A percentile compares a stretch with the other conserved stretches of the same genome.
These are phyloP conservation scores for Hirsutella minnesotensis DNA, from an alignment of 2,329 filamentous ascomycete genomes.

Conservation along the genomic window DNA sequence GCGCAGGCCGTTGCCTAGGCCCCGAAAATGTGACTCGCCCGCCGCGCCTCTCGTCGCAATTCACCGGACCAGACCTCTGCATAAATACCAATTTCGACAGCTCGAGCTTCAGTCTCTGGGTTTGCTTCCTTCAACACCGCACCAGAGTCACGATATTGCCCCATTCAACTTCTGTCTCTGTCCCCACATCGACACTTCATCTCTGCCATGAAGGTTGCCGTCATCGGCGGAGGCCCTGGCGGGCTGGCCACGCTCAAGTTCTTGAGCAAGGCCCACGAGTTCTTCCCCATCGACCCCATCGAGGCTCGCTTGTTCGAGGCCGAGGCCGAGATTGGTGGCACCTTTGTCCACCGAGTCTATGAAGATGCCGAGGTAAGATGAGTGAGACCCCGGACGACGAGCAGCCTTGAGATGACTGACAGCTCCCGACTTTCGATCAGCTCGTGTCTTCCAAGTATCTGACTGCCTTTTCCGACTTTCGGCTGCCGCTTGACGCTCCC, in stretches of 20 bases:
- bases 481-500: conserved; percentile 25
- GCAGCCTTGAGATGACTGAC: no score
- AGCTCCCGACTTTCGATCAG: no score
- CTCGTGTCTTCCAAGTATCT: conserved; percentile 38
- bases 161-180: no score
- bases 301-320: conserved; percentile 32
- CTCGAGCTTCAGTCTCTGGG: no score
- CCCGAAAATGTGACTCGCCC: no score
- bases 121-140: no score
- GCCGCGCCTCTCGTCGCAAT: no score
- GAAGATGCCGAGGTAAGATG: conserved; percentile 32
- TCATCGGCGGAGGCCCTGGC: conserved; percentile 31
- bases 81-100: no score
- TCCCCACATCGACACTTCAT: not conserved
- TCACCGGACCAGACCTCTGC: no score
- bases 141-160: no score
- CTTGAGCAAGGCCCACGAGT: conserved; percentile 24
- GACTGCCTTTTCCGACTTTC: conserved; percentile 37
- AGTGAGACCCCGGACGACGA: no score
- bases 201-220: conserved; percentile 23
- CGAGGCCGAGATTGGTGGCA: conserved; percentile 30
- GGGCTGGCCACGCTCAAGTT: conserved; percentile 30
- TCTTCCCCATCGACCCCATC: conserved; percentile 23
- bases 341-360: conserved; percentile 33
- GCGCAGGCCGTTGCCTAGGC: no score